Base-by-base conservation (phyloP, 2,329 filamentous ascomycete genomes). In the Phyllosticta capitalensis region DNA sequence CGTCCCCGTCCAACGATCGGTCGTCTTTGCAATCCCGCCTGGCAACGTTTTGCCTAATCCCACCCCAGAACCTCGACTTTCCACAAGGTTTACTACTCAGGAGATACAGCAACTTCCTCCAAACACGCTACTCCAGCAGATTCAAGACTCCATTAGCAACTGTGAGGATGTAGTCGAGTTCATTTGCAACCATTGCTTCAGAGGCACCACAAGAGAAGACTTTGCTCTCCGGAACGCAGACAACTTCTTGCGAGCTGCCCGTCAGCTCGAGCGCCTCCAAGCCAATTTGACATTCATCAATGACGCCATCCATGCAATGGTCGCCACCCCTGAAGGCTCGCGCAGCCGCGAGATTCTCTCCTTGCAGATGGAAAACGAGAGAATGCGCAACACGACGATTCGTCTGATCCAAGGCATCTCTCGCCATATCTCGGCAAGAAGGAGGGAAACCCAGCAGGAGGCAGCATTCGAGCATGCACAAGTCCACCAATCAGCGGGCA, bases 291-390 rank as follows among this genome's bases (percentile, higher is more conserved):
- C 69, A 51, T 62, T 65, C 24, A 62, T 71, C 19, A 69, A 73
- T 48, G 62, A 62, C 17, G 66, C 64, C 0, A 60, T 73, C 10
- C 62, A 64, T 9, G 56, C 64, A 12, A 38, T 69, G 20, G 58
- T 65, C 0, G 51, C 62, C n/a, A 65, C 71, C 17, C 64, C 69
- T 5, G 54, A 64, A 2, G 64, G 70, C 62, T 65, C 67, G 2
- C 64, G 67, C 24, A 69, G 68, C 48, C 61, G 64, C 9, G 69
- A 72, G 45, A 62, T 72, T 2, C 56, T 67, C 5, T 64, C 66
- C 3, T 57, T 73, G 22, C 67, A 70, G 48, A 67, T 68, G 45
- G 61, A 67, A 17, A 66, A 68, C 6, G 65, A 59, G 17, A 65
- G 66, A 17, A 63, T 73, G 10, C 66, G 71, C 20, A 45, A 24